Base-by-base conservation (phyloP, 495 filamentous ascomycete genomes). In the Gamarada debralockiae region DNA sequence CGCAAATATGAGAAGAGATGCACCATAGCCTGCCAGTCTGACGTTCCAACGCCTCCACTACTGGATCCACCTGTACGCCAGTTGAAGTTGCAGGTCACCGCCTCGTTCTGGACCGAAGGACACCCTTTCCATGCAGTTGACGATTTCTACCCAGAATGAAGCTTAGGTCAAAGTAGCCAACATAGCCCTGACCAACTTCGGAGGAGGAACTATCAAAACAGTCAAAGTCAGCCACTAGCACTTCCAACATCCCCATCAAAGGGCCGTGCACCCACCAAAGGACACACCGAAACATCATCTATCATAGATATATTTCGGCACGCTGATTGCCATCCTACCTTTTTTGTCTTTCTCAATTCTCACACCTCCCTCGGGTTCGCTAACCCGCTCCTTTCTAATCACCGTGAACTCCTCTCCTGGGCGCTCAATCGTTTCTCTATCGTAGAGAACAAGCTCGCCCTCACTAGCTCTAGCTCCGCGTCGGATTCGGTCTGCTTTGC, bases 271-370 rank as follows among this genome's bases (percentile, higher is more conserved):
- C 59, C 52, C 59, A 61, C 50, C 54, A 55, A 50, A 61, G 48
- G 39, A 58, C 22, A 43, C 41, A 60, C 24, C 56, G 53, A 46
- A 64, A n/a, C n/a, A 53, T 31, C 45, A 57, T 45, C 49, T 24
- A 52, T 74, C 67, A 66, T 63, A 69, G 66, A 65, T 62, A 69
- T 71, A 74, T 67, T 71, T 78, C 67, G 81, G 77, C 70, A 81
- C 67, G 68, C 72, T 75, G 69, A 86, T 77, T 70, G 75, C 79
- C 76, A 87, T 75, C 84, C 77, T 90, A 95, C 91, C 88, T 86
- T 80, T 89, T 70, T 83, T 83, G 65, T 95, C 87, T 74, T 83
- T 86, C 70, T 86, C 84, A 57, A 93, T 73, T 60, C 89, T 78
- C 18, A 85, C 76, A 15, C 80, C 79, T 24, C 71, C 69, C 22